Percentiles rank a stretch among this genome's conserved stretches.
Conservation (phyloP, 345 rosid genomes). For the Mallotus nudiflorus region DNA sequence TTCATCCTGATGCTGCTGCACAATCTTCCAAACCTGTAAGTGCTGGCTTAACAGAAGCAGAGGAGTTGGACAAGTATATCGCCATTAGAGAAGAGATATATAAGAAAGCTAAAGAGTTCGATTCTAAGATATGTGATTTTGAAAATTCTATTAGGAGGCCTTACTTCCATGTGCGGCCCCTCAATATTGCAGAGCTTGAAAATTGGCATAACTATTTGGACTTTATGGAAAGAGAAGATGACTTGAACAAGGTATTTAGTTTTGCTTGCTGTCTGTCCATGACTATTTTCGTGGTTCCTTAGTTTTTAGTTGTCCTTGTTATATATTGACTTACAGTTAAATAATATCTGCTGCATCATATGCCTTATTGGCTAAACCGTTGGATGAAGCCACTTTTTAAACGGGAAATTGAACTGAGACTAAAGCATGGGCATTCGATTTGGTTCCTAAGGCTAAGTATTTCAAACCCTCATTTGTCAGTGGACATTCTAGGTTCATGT, state of each 20-base stretch:
- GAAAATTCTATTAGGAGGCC: constrained; percentile 97
- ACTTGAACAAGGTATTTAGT: constrained; percentile 83
- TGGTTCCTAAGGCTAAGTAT: constrained; percentile 98
- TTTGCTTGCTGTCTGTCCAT: constrained; percentile 37
- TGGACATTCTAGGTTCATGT: constrained; percentile 72
- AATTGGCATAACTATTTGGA: constrained; percentile 95
- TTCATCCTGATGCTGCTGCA: constrained; percentile 53
- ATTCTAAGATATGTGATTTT: constrained; percentile 84
- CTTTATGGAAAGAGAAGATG: constrained; percentile 77
- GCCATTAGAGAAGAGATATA: constrained; percentile 83
- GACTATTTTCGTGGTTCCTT: constrained; percentile 38
- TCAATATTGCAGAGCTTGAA: constrained; percentile 85
- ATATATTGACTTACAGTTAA: constrained; percentile 80
- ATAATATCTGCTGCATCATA: constrained; percentile 92
- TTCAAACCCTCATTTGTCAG: constrained; percentile 77
- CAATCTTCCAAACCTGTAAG: constrained; percentile 56
- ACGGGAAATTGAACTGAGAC: constrained; percentile 95
- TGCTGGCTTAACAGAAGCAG: constrained; percentile 79
- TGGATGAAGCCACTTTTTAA: constrained; percentile 96
- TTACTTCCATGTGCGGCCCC: constrained; percentile 93
- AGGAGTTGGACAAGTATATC: constrained; percentile 90
- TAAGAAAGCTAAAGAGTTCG: constrained; percentile 94
- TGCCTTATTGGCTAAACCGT: constrained; percentile 96
- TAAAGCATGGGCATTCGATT: constrained; percentile 84
- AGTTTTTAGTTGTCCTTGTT: constrained; percentile 64